Evolutionary conservation across 306 rosid species (phyloP), one percentile per base, ranked within the genome.

Genomic region (Ziziphus jujuba): DNA sequence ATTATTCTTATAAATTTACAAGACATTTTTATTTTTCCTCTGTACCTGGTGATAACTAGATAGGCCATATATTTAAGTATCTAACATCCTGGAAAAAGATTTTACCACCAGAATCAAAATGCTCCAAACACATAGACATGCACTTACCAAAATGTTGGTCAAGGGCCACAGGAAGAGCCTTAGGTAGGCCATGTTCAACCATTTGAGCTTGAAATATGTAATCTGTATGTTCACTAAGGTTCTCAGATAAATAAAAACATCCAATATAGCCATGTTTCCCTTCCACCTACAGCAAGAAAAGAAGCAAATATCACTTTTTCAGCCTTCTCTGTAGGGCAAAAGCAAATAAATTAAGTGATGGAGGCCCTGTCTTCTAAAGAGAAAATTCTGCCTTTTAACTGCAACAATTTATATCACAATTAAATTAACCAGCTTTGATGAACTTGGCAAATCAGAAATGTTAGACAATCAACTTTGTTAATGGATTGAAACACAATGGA

Each of bases 171-270:
- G 93, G 89, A 63, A 75, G 79, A 81, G 97, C 83, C 74, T 69
- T 87, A 76, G 86, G 89, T 59, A 79, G 75, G 77, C 82, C 80
- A 78, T 82, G 58, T 64, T 80, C 72, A 79, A 69, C 33, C 61
- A 35, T 83, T 62, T 73, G 71, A 69, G 87, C 65, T 63, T 74
- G 84, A 79, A 66, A 61, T 64, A 71, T 66, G 75, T 87, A 77
- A 62, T 84, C 88, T 73, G 63, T 72, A 23, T 44, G 80, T 73
- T 83, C 86, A 83, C 77, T 88, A 64, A 92, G 91, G 83, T 90
- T 92, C 84, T 92, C 97, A 14, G 84, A 83, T 74, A 92, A 77
- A 86, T 85, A 85, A 82, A 92, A 92, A 49, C 93, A 92, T 64
- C 93, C 96, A 77, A 79, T 52, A 62, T 75, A 80, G 63, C 84